phyloP scores from a whole-genome alignment of 2,329 filamentous ascomycete genomes.

The Nemania sp. region DNA sequence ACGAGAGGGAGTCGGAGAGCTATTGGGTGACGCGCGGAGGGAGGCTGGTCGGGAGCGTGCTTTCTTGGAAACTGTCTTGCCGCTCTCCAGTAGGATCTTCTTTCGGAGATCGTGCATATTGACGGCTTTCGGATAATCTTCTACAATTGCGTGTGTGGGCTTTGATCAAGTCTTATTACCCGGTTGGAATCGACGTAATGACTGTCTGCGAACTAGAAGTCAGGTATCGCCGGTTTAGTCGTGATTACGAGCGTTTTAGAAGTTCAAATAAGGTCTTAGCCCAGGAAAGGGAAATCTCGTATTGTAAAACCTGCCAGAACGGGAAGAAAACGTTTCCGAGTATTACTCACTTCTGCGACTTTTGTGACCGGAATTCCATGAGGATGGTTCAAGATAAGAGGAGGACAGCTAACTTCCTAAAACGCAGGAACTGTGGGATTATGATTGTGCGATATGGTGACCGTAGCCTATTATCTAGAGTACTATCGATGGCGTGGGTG shows the following conservation, averaged over 20 bases:
- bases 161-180: constrained; percentile 47
- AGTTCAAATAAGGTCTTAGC: too few species aligned
- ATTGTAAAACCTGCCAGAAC: too few species aligned
- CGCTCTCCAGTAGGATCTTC: constrained; percentile 75
- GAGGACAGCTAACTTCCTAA: constrained; percentile 6
- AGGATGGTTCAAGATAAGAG: constrained; percentile 39
- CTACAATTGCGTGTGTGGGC: not conserved
- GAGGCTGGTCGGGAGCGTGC: constrained; percentile 68
- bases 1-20: constrained; percentile 69
- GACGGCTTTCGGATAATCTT: constrained; percentile 16
- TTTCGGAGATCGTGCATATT: constrained; percentile 74
- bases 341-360: constrained; percentile 34
- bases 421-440: constrained; percentile 1
- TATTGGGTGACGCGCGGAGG: constrained; percentile 67
- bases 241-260: too few species aligned
- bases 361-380: constrained; percentile 49
- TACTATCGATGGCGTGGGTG: constrained; percentile 5
- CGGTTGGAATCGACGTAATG: constrained; percentile 44
- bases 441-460: constrained; percentile 1
- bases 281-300: too few species aligned
- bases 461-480: constrained; percentile 4
- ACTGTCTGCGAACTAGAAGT: too few species aligned
- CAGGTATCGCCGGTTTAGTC: too few species aligned
- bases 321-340: too few species aligned
- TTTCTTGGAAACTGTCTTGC: constrained; percentile 79